These are phyloP conservation scores for Monosporozyma servazzii DNA, from an alignment of 805 yeast genomes.

Conservation along the genomic window DNA sequence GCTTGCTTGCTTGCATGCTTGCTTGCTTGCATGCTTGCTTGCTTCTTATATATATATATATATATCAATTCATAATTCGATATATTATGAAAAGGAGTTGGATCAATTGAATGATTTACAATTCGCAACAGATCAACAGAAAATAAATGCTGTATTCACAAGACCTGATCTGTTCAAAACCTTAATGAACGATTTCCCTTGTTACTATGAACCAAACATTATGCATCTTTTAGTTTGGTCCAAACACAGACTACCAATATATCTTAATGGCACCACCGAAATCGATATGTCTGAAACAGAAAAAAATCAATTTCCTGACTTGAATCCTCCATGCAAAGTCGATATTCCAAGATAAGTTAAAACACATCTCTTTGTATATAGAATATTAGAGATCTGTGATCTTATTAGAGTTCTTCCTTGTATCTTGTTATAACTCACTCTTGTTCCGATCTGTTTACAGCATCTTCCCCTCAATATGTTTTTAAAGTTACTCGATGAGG, in stretches of 20 bases:
- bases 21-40: no score
- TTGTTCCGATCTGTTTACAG: no score
- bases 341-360: no score
- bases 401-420: no score
- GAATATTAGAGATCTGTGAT: no score
- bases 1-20: no score
- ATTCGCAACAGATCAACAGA: slow-evolving; percentile 16
- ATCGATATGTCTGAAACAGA: slow-evolving; percentile 44
- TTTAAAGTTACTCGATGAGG: no score
- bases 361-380: no score
- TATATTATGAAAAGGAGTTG: slow-evolving; percentile 25
- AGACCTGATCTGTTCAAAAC: slow-evolving; percentile 32
- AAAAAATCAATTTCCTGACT: slow-evolving; percentile 21
- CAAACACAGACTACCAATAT: slow-evolving; percentile 45
- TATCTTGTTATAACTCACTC: no score
- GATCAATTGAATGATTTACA: slow-evolving; percentile 8
- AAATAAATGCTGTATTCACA: slow-evolving; percentile 19
- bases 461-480: no score
- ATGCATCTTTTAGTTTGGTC: slow-evolving; percentile 62
- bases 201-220: slow-evolving; percentile 43
- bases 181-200: slow-evolving; percentile 56
- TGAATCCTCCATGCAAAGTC: slow-evolving; percentile 35
- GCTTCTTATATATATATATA: no score
- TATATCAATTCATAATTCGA: no score
- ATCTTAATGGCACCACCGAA: slow-evolving; percentile 29